These are phyloP conservation scores for Cynara cardunculus DNA, from an alignment of 129 eudicot genomes.

Conservation along the genomic window DNA sequence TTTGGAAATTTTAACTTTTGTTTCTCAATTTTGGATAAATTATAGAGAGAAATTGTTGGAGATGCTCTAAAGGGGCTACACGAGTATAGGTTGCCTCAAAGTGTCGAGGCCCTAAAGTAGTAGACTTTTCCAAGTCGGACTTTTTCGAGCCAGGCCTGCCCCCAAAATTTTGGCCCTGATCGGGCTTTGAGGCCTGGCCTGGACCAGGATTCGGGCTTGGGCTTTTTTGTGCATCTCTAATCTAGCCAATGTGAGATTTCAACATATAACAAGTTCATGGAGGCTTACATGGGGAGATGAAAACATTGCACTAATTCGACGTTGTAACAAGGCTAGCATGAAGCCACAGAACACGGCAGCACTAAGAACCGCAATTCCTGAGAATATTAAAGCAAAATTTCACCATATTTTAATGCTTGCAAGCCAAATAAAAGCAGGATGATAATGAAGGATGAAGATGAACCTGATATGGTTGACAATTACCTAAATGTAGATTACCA, in stretches of 20 bases:
- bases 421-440: not conserved
- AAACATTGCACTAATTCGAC: slow-evolving; percentile 43
- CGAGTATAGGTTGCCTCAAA: too few species aligned
- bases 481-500: slow-evolving; percentile 58
- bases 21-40: too few species aligned
- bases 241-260: not conserved
- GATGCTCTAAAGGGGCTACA: too few species aligned
- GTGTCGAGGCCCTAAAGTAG: too few species aligned
- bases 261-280: not conserved
- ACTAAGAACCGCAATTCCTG: slow-evolving; percentile 62
- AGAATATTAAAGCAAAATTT: not conserved
- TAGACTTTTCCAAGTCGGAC: not conserved
- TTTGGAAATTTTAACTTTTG: too few species aligned
- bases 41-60: too few species aligned
- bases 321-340: slow-evolving; percentile 69
- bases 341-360: slow-evolving; percentile 65
- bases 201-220: not conserved
- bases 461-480: not conserved
- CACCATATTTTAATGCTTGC: too few species aligned
- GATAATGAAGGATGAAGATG: not conserved
- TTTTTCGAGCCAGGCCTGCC: too few species aligned
- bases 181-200: not conserved
- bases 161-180: not conserved
- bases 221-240: not conserved
- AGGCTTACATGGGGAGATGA: slow-evolving; percentile 45